Percentiles rank a stretch among this genome's conserved stretches.
phyloP scores from a whole-genome alignment of 2,329 filamentous ascomycete species.

The Seiridium cupressi region DNA sequence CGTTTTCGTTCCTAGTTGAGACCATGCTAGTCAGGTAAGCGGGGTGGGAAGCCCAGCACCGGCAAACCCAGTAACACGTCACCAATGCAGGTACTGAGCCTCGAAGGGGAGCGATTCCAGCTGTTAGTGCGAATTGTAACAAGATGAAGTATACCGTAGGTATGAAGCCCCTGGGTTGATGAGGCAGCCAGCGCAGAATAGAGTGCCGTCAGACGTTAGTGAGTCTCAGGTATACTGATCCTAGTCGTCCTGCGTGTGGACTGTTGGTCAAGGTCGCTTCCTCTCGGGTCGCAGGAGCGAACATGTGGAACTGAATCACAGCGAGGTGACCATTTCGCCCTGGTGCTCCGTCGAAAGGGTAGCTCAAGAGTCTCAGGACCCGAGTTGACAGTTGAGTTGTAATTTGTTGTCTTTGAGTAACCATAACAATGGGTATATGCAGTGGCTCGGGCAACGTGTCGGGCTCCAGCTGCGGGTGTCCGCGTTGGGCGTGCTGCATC shows the following conservation, averaged over 20 bases:
- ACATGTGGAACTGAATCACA: neutral
- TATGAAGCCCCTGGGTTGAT: neutral
- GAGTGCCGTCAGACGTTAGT: neutral
- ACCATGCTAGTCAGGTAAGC: neutral
- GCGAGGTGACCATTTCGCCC: too few species aligned
- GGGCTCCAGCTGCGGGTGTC: neutral
- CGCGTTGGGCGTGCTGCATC: slow-evolving; percentile 1
- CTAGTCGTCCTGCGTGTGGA: neutral
- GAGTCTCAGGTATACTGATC: neutral
- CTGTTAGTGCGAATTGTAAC: neutral
- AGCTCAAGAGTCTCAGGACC: neutral
- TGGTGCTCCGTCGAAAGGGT: too few species aligned
- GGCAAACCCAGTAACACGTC: neutral
- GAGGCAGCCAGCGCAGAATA: neutral
- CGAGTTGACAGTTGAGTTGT: neutral
- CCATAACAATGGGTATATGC: neutral
- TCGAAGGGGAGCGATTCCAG: neutral
- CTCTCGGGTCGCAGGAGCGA: too few species aligned
- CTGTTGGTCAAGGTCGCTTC: too few species aligned
- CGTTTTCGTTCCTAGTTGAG: neutral
- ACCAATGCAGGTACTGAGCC: neutral
- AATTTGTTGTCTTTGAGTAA: neutral
- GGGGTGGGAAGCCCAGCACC: neutral
- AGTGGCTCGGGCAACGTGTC: neutral
- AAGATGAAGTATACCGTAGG: neutral